These are phyloP conservation scores for Globisporangium alternatum DNA, from an alignment of 352 stramenopile genomes.

Conservation along the genomic window DNA sequence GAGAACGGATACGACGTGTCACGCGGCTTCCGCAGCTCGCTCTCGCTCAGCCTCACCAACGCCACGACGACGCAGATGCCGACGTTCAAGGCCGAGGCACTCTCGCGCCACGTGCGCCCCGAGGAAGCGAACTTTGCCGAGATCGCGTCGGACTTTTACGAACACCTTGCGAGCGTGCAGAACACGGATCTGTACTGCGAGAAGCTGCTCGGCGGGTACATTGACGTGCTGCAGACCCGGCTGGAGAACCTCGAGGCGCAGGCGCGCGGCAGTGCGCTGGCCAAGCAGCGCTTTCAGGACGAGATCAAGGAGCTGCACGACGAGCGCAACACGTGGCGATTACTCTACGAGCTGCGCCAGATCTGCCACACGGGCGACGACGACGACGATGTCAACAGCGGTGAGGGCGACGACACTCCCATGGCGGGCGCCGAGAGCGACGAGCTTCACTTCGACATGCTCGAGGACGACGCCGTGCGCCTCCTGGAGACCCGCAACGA, in stretches of 20 bases:
- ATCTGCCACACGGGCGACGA: constrained; percentile 44
- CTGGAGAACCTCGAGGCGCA: constrained; percentile 50
- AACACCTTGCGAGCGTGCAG: constrained; percentile 61
- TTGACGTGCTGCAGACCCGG: constrained; percentile 66
- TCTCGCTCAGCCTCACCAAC: constrained; percentile 17
- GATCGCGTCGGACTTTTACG: constrained; percentile 75
- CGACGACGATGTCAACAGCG: constrained; percentile 25
- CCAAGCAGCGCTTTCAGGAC: constrained; percentile 37
- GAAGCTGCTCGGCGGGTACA: constrained; percentile 72
- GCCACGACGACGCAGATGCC: constrained; percentile 15
- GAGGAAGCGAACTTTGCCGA: constrained; percentile 77
- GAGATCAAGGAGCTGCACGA: constrained; percentile 66
- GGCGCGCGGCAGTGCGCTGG: constrained; percentile 14
- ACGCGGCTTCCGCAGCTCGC: constrained; percentile 39
- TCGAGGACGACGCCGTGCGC: constrained; percentile 72
- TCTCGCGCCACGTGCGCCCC: constrained; percentile 61
- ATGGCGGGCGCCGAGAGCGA: constrained; percentile 34
- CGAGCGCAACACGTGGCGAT: constrained; percentile 82
- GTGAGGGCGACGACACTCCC: constrained; percentile 31
- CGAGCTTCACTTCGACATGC: constrained; percentile 67
- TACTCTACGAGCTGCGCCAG: constrained; percentile 69
- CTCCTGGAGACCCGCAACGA: constrained; percentile 60
- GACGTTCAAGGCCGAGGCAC: constrained; percentile 29
- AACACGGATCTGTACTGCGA: constrained; percentile 74
- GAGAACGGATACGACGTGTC: constrained; percentile 27